Evolutionary conservation across 805 yeast species (phyloP).

Genomic region (Schwanniomyces vanrijiae): DNA sequence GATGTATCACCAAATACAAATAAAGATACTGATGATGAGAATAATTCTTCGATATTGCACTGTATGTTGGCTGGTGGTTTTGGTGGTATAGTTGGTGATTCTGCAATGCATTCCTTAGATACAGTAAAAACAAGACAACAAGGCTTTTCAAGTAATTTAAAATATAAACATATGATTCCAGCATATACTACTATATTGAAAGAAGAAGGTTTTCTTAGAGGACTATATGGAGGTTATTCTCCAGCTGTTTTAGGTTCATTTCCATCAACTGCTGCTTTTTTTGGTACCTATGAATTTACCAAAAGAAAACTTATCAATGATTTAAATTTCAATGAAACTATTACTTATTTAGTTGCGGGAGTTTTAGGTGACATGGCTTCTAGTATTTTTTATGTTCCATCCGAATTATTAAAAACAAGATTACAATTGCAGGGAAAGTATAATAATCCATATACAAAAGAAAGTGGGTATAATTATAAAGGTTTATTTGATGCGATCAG

Average conservation of each 20-base stretch:
- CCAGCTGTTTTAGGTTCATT: slow-evolving; percentile 93
- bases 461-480: slow-evolving; percentile 82
- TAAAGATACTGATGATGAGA: slow-evolving; percentile 5
- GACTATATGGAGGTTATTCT: slow-evolving; percentile 87
- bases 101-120: slow-evolving; percentile 92
- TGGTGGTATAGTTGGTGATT: slow-evolving; percentile 93
- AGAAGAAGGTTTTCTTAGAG: slow-evolving; percentile 83
- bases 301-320: slow-evolving; percentile 70
- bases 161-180: slow-evolving; percentile 71
- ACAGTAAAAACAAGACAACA: slow-evolving; percentile 97
- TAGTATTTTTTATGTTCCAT: slow-evolving; percentile 88
- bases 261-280: slow-evolving; percentile 93
- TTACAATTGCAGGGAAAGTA: slow-evolving; percentile 87
- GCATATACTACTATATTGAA: slow-evolving; percentile 74
- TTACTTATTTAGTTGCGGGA: slow-evolving; percentile 81
- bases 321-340: slow-evolving; percentile 68
- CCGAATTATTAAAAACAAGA: slow-evolving; percentile 91
- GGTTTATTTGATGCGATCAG: slow-evolving; percentile 70
- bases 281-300: slow-evolving; percentile 82
- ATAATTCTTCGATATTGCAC: slow-evolving; percentile 47
- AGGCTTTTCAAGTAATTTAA: slow-evolving; percentile 71
- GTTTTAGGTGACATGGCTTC: slow-evolving; percentile 92
- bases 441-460: slow-evolving; percentile 70
- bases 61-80: slow-evolving; percentile 88
- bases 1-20: slow-evolving; percentile 1